Evolutionary conservation across 2,329 filamentous ascomycete genomes (phyloP), one percentile per base, ranked within the genome.

Genomic region (Paradendryphiella salina): DNA sequence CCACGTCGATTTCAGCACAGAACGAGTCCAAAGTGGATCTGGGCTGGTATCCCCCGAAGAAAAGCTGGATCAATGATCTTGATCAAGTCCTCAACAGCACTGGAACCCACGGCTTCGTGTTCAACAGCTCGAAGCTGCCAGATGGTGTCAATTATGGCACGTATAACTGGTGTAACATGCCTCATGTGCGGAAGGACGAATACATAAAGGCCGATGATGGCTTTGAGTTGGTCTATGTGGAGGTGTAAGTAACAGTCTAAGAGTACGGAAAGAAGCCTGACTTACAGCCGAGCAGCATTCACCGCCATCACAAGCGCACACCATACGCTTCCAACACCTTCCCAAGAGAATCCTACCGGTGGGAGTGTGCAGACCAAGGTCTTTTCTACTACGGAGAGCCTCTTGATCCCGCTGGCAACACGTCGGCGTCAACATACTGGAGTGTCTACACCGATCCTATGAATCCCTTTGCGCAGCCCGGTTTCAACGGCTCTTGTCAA

Each of bases 101-200:
- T 1, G 89, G 87, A 1, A 80, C 85, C 0, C 86, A 90, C 69
- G 88, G 87, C 1, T 92, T 90, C 67, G 79, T 89, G 14, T 94
- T 86, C 74, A 85, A 90, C 64, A 80, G 81, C 28, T 89, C 87
- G 1, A 59, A 74, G 1, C 81, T 82, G 0, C 82, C 87, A 0
- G 74, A 78, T 46, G 65, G 67, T 5, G 66, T 72, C 0, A 60
- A 76, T 31, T 86, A 88, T 71, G 83, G 84, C 5, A 79, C 75
- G 1, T 92, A 92, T 73, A 90, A 93, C 70, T 93, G 80, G 79
- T 94, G 89, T 73, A 92, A 94, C 66, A 94, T 94, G 88, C 89
- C 90, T 0, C 90, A 93, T 73, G 86, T 89, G n/a, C 80, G 88
- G 26, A 74, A 70, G 17, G 72, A 73, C 11, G 87, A 89, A 63